phyloP scores from a whole-genome alignment of 352 stramenopile genomes.

The Globisporangium paddicum region DNA sequence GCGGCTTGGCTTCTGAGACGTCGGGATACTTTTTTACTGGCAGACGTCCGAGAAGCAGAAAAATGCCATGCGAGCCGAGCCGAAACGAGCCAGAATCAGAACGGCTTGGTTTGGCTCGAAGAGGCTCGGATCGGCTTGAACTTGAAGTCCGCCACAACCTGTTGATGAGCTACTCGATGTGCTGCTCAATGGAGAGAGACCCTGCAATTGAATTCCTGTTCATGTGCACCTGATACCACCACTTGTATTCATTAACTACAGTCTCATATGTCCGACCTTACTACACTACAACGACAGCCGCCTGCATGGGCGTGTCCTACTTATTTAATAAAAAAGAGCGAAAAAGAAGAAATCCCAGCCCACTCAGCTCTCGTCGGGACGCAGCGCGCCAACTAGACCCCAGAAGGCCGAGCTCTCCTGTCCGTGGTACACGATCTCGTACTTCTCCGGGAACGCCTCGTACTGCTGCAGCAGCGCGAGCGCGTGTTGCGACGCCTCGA shows the following conservation, averaged over 20 bases:
- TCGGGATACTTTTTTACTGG: too few species aligned
- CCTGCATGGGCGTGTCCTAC: neutral
- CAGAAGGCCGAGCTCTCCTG: slow-evolving; percentile 72
- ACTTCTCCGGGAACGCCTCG: slow-evolving; percentile 69
- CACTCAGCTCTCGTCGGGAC: slow-evolving; percentile 21
- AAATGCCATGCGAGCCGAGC: too few species aligned
- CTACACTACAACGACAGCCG: slow-evolving; percentile 2
- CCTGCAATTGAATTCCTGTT: too few species aligned
- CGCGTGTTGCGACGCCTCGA: slow-evolving; percentile 58
- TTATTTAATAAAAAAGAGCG: slow-evolving; percentile 2
- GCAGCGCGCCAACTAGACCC: slow-evolving; percentile 46
- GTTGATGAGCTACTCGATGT: too few species aligned
- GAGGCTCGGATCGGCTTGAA: too few species aligned
- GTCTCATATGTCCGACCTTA: neutral
- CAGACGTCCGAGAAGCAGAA: too few species aligned
- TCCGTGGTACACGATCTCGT: slow-evolving; percentile 63
- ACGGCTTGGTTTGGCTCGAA: too few species aligned
- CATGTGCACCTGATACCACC: too few species aligned
- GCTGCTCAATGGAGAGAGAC: too few species aligned
- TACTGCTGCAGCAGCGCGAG: slow-evolving; percentile 66
- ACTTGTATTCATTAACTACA: slow-evolving; percentile 6
- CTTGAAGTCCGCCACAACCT: too few species aligned
- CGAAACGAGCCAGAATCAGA: too few species aligned
- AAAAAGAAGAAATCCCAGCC: neutral
- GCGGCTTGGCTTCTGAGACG: neutral